Evolutionary conservation across 1,284 basidiomycete genomes (phyloP).

Genomic region (Coniferiporia sulphurascens): DNA sequence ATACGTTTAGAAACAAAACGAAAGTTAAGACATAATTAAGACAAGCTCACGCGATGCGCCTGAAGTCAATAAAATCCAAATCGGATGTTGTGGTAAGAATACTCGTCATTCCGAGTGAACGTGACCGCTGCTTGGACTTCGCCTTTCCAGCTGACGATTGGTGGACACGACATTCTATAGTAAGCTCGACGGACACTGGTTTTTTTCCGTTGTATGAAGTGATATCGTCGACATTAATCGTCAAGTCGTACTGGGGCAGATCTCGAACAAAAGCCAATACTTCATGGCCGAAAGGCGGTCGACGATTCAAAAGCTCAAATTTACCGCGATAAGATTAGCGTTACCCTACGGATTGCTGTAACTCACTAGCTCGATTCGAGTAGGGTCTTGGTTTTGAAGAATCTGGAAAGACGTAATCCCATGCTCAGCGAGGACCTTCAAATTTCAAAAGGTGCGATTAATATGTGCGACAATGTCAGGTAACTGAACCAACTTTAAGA

Average conservation of each 20-base stretch:
- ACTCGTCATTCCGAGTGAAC: constrained; percentile 53
- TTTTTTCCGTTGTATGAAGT: constrained; percentile 38
- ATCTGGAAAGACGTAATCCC: constrained; percentile 58
- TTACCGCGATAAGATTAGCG: constrained; percentile 2
- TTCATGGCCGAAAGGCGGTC: constrained; percentile 66
- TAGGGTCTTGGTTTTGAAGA: constrained; percentile 51
- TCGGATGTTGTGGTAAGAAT: constrained; percentile 73
- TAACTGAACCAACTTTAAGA: constrained; percentile 41
- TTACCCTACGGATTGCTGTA: background rate
- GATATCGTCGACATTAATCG: constrained; percentile 36
- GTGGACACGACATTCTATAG: constrained; percentile 50
- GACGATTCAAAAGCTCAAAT: constrained; percentile 65
- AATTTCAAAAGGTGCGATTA: constrained; percentile 31
- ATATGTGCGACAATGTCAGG: background rate
- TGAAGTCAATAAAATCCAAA: constrained; percentile 66
- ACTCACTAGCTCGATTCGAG: constrained; percentile 58
- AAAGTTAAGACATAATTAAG: background rate
- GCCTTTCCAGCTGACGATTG: constrained; percentile 32
- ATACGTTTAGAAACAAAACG: constrained; percentile 11
- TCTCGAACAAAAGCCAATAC: constrained; percentile 55
- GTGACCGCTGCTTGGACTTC: constrained; percentile 37
- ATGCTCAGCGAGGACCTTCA: constrained; percentile 66
- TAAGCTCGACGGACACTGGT: constrained; percentile 57
- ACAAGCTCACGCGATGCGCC: constrained; percentile 59
- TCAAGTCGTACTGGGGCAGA: constrained; percentile 57